These are phyloP conservation scores for Plasmodium vivax DNA, from an alignment of 169 alveolate species.

Conservation along the genomic window DNA sequence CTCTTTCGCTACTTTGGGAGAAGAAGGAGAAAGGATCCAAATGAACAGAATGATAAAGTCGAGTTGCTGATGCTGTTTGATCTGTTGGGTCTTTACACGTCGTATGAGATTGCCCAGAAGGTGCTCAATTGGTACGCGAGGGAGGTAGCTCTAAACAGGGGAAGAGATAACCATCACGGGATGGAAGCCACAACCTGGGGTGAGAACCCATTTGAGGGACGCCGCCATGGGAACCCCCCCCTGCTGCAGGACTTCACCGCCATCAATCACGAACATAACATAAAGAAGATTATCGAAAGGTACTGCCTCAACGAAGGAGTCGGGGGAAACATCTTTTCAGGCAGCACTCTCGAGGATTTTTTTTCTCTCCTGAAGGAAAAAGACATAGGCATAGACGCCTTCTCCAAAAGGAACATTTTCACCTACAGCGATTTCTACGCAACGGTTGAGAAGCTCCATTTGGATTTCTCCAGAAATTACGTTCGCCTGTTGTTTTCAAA, in stretches of 20 bases:
- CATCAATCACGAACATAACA: background rate
- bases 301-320: background rate
- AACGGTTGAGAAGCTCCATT: conserved; percentile 16
- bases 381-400: conserved; percentile 19
- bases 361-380: conserved; percentile 36
- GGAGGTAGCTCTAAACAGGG: background rate
- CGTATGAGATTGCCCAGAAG: conserved; percentile 14
- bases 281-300: conserved; percentile 4
- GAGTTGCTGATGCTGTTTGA: conserved; percentile 9
- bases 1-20: background rate
- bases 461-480: conserved; percentile 31
- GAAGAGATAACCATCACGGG: background rate
- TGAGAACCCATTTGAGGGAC: background rate
- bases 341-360: conserved; percentile 29
- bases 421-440: conserved; percentile 38
- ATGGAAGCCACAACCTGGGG: background rate
- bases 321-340: conserved; percentile 52
- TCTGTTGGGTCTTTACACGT: conserved; percentile 33
- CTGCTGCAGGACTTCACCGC: background rate
- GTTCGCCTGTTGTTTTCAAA: conserved; percentile 41
- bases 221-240: background rate
- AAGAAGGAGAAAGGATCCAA: background rate
- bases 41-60: conserved; percentile 4
- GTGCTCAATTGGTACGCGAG: conserved; percentile 28
- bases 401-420: conserved; percentile 34